phyloP scores from a whole-genome alignment of 495 filamentous ascomycete genomes.

The Penicillium salamii region DNA sequence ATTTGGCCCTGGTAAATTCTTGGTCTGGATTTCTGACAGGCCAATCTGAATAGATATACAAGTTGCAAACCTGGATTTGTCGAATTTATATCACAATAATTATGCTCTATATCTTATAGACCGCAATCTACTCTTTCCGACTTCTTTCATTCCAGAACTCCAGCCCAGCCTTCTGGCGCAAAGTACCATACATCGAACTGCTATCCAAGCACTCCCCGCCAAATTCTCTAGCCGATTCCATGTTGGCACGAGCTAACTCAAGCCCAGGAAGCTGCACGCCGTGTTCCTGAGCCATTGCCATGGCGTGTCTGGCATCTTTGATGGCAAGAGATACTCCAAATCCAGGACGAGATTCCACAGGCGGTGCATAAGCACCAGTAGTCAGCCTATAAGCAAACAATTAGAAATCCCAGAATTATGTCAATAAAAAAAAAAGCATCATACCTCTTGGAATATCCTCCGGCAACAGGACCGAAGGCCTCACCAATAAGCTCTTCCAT shows the following conservation, averaged over 20 bases:
- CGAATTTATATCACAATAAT: background rate
- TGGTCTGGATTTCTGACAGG: too few relatives aligned
- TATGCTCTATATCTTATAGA: background rate
- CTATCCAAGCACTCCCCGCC: constrained; percentile 44
- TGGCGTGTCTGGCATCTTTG: constrained; percentile 45
- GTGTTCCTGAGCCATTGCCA: constrained; percentile 34
- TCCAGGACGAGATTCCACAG: constrained; percentile 38
- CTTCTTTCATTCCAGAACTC: constrained; percentile 49
- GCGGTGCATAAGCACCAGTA: constrained; percentile 44
- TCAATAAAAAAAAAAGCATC: too few relatives aligned
- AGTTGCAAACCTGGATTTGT: too few relatives aligned
- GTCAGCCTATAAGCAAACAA: constrained; percentile 30
- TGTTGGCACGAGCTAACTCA: constrained; percentile 35
- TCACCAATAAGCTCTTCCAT: constrained; percentile 52
- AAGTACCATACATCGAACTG: constrained; percentile 43
- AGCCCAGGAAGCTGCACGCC: constrained; percentile 39
- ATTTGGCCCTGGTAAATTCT: too few relatives aligned
- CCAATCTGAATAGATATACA: too few relatives aligned
- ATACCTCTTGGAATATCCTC: constrained; percentile 48
- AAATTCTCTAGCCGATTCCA: constrained; percentile 41
- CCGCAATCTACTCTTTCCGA: constrained; percentile 23
- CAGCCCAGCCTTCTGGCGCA: constrained; percentile 42
- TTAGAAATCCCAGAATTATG: background rate
- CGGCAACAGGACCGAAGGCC: constrained; percentile 49
- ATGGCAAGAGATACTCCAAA: constrained; percentile 46